phyloP scores from a whole-genome alignment of 2,329 filamentous ascomycete species.

The Orbilia ellipsospora region DNA sequence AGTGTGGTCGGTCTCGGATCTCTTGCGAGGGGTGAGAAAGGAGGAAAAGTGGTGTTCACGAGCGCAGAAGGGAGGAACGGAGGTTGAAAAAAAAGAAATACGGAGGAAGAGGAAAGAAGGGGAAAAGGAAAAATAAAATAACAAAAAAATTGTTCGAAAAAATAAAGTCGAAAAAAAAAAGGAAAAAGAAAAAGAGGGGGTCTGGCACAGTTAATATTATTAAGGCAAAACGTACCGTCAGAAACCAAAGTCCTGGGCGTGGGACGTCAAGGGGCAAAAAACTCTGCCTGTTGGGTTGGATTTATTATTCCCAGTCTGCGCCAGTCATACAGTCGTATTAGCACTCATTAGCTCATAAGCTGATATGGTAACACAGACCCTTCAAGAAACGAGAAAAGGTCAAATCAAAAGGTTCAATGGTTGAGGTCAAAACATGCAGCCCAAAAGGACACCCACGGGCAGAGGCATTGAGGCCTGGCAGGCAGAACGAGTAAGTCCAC shows the following conservation, averaged over 20 bases:
- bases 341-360: conserved; percentile 27
- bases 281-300: conserved; percentile 50
- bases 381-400: conserved; percentile 2
- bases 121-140: conserved; percentile 56
- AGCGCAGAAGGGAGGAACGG: conserved; percentile 42
- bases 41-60: conserved; percentile 52
- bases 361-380: conserved; percentile 31
- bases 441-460: conserved; percentile 15
- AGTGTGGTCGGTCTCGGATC: conserved; percentile 54
- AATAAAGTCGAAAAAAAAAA: conserved; percentile 33
- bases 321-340: conserved; percentile 33
- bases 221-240: conserved; percentile 55
- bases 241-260: conserved; percentile 53
- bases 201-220: conserved; percentile 44
- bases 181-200: conserved; percentile 51
- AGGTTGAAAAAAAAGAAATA: conserved; percentile 45
- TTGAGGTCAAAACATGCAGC: conserved; percentile 19
- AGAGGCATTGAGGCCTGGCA: conserved; percentile 20
- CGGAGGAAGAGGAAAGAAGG: conserved; percentile 20
- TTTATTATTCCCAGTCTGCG: conserved; percentile 42
- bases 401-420: conserved; percentile 17
- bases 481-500: conserved; percentile 25
- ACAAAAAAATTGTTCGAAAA: background rate
- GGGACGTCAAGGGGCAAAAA: conserved; percentile 48
- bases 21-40: conserved; percentile 55